Evolutionary conservation across 257 asterid genomes (phyloP), one percentile per base, ranked within the genome.

Genomic region (Nemophila menziesii): DNA sequence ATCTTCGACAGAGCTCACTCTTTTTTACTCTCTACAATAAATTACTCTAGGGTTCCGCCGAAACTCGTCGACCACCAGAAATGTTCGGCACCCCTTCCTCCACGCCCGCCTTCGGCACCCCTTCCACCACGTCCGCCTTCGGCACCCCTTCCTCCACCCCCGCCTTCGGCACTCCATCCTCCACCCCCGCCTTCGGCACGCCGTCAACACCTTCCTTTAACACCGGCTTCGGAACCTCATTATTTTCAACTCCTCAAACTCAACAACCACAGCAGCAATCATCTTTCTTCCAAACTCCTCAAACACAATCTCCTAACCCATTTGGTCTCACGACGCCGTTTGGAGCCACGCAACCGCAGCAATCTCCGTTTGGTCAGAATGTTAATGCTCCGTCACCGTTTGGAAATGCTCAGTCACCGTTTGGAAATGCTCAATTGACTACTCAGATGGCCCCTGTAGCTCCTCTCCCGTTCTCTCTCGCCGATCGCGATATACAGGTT

Each of bases 381-480:
- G 36, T 57, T 67, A 61, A 71, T 24, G 44, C 67, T 22, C 50
- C 75, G 20, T 34, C 76, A 13, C 52, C 60, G 39, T n/a, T n/a
- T n/a, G n/a, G n/a, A n/a, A n/a, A n/a, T n/a, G n/a, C n/a, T n/a
- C n/a, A n/a, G n/a, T 9, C 4, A 9, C 72, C 70, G 61, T 71
- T 72, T 43, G 60, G 69, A 63, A 82, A 75, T 62, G 66, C 77
- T 58, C 99, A 81, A 44, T 63, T 85, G 68, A 85, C 93, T 36
- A 90, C 99, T 58, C 96, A 85, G 73, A 90, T 90, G 99, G 99
- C 99, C 45, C 94, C 99, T 0, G 94, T 85, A 11, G 80, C 99
- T 46, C 96, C 99, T 16, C 79, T 85, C 15, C 90, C 94, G 2
- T 74, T 81, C 56, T 90, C 99, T 24, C 73, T 90, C 5, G 92